Evolutionary conservation across 768 basidiomycete species (phyloP).

Genomic region (Collybia nuda): DNA sequence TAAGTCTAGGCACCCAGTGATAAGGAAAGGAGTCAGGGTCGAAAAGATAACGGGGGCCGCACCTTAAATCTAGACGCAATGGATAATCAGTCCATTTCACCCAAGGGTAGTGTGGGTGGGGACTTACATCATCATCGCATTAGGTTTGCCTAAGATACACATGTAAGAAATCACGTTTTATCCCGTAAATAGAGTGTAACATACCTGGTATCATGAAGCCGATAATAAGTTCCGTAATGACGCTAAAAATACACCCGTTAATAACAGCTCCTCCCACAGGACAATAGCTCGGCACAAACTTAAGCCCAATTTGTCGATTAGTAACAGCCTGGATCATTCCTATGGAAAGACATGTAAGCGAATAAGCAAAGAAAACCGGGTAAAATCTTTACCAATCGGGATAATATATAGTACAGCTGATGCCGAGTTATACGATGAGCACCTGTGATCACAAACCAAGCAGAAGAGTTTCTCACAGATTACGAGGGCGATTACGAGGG

Average conservation of each 20-base stretch:
- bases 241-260: slow-evolving; percentile 29
- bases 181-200: slow-evolving; percentile 7
- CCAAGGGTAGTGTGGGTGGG: neutral
- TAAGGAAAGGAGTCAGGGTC: slow-evolving; percentile 25
- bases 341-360: slow-evolving; percentile 6
- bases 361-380: neutral
- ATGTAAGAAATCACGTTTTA: slow-evolving; percentile 8
- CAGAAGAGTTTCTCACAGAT: slow-evolving; percentile 31
- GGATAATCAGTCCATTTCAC: neutral
- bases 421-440: neutral
- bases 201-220: slow-evolving; percentile 52
- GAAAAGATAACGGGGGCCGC: neutral
- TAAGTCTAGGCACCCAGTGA: slow-evolving; percentile 42
- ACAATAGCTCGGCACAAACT: slow-evolving; percentile 25
- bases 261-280: neutral
- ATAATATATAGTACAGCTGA: slow-evolving; percentile 59
- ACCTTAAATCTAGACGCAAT: slow-evolving; percentile 35
- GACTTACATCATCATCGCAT: slow-evolving; percentile 72
- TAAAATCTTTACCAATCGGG: slow-evolving; percentile 55
- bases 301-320: slow-evolving; percentile 68
- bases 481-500: slow-evolving; percentile 50
- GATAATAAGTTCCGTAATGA: slow-evolving; percentile 73
- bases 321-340: slow-evolving; percentile 80
- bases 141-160: slow-evolving; percentile 58
- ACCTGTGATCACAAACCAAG: neutral